Percentiles rank a stretch among this genome's conserved stretches.
phyloP scores from a whole-genome alignment of 2,329 filamentous ascomycete genomes.

The Xylariaceae sp. region DNA sequence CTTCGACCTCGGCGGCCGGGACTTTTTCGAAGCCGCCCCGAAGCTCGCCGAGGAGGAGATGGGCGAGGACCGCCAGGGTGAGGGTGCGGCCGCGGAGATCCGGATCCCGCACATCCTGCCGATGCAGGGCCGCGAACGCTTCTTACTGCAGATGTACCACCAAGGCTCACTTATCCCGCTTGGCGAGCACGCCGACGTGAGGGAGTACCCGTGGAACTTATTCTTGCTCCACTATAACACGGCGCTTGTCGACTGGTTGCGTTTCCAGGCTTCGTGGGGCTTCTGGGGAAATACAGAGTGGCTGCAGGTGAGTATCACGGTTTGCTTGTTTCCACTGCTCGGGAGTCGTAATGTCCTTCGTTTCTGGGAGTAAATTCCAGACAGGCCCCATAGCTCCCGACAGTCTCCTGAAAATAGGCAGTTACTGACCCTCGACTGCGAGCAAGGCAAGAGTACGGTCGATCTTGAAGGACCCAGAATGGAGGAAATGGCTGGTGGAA shows the following conservation, averaged over 20 bases:
- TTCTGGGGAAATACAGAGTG: conserved; percentile 55
- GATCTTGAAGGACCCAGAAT: conserved; percentile 37
- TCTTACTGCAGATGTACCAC: conserved; percentile 45
- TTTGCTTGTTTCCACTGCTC: too few species aligned
- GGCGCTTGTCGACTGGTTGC: conserved; percentile 60
- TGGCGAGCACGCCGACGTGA: too few species aligned
- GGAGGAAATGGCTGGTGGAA: conserved; percentile 43
- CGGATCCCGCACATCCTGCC: conserved; percentile 30
- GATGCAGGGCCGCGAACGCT: conserved; percentile 41
- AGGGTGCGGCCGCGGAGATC: conserved; percentile 14
- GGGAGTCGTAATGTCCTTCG: too few species aligned
- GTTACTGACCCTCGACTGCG: too few species aligned
- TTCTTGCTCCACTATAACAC: conserved; percentile 58
- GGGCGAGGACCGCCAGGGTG: too few species aligned
- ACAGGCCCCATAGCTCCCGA: too few species aligned
- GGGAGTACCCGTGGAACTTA: conserved; percentile 43
- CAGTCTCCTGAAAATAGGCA: too few species aligned
- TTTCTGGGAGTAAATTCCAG: too few species aligned
- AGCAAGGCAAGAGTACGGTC: conserved; percentile 44
- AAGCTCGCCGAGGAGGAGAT: too few species aligned
- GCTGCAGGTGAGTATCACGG: too few species aligned
- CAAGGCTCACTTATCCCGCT: conserved; percentile 23
- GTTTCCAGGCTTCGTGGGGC: conserved; percentile 54
- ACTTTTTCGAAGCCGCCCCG: too few species aligned
- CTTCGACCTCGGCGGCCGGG: too few species aligned